phyloP scores from a whole-genome alignment of 2,329 filamentous ascomycete genomes.

The Cercospora brassicicola region DNA sequence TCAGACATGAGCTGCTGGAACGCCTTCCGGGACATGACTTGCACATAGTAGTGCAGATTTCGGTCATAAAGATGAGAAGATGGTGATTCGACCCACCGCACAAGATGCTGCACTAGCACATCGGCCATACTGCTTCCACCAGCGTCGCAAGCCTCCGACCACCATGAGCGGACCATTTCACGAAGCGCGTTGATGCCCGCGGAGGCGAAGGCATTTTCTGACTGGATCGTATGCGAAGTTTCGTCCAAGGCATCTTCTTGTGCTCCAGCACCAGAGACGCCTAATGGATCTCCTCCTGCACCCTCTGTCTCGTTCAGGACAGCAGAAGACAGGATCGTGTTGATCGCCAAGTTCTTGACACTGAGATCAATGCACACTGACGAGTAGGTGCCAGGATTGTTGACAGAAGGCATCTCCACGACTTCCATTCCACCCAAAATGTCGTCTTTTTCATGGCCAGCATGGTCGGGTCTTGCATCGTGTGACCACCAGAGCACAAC shows the following conservation, averaged over 20 bases:
- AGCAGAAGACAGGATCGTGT: conserved; percentile 94
- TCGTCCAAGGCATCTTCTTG: conserved; percentile 61
- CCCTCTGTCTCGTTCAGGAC: conserved; percentile 96
- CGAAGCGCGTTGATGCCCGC: conserved; percentile 86
- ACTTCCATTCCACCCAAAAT: conserved; percentile 81
- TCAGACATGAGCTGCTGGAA: conserved; percentile 96
- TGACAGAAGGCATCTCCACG: conserved; percentile 81
- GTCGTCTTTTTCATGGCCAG: conserved; percentile 92
- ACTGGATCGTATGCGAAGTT: conserved; percentile 69
- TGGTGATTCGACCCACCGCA: conserved; percentile 94
- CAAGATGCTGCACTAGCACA: conserved; percentile 93
- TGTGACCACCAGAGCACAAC: conserved; percentile 97
- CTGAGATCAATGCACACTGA: conserved; percentile 96
- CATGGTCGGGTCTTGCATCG: conserved; percentile 85
- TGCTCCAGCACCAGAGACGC: conserved; percentile 74
- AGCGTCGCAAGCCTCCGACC: conserved; percentile 72
- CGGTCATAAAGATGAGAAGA: conserved; percentile 94
- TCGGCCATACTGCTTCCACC: conserved; percentile 91
- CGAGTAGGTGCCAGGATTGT: conserved; percentile 89
- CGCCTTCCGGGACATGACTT: conserved; percentile 97
- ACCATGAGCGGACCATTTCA: conserved; percentile 99
- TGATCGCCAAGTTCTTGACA: conserved; percentile 91
- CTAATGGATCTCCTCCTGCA: conserved; percentile 67
- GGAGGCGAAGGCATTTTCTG: conserved; percentile 89
- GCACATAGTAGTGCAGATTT: conserved; percentile 92